Evolutionary conservation across 1,284 basidiomycete genomes (phyloP), one percentile per base, ranked within the genome.

Genomic region (Tilletia setariae): DNA sequence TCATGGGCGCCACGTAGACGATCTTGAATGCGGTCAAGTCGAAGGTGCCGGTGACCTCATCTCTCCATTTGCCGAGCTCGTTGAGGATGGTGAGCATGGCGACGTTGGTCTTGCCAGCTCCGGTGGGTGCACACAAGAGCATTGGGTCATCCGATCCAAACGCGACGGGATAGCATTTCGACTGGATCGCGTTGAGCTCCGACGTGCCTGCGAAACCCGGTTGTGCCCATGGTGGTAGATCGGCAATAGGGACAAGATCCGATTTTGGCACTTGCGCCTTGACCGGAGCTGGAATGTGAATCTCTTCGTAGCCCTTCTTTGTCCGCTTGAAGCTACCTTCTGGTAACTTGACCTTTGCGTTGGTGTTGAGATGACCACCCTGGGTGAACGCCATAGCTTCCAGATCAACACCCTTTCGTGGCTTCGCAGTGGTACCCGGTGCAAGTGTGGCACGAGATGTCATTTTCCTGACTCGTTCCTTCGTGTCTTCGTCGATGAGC

Each of bases 101-200:
- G 32, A 98, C 96, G 78, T 99, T 99, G 40, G 96, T 99, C 93
- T 99, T 99, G 75, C 96, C 96, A 3, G 96, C 96, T 84, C 96
- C 96, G 0, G 96, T 98, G 1, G 96, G 96, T 0, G 96, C 96
- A 85, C 96, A 98, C 47, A 98, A 89, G 35, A 99, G 86, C 76
- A 98, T 88, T 0, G 95, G 94, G 76, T 98, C 94, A 76, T 97
- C 94, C 25, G 76, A 74, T 2, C 93, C 93, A 82, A 97, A 98
- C 0, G 95, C 96, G 67, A 94, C 85, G 0, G 95, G 95, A 83
- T 88, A 98, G 68, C 79, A 81, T 16, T 70, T 66, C 11, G 77
- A 79, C 62, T 82, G 96, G n/a, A 98, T 88, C 4, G 91, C 89
- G 83, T 98, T 98, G 67, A 98, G 87, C 68, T 86, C 89, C n/a